A percentile compares a stretch with the other conserved stretches of the same genome.
Evolutionary conservation across 2,329 filamentous ascomycete genomes (phyloP).

Genomic region (Calycina herbarum): DNA sequence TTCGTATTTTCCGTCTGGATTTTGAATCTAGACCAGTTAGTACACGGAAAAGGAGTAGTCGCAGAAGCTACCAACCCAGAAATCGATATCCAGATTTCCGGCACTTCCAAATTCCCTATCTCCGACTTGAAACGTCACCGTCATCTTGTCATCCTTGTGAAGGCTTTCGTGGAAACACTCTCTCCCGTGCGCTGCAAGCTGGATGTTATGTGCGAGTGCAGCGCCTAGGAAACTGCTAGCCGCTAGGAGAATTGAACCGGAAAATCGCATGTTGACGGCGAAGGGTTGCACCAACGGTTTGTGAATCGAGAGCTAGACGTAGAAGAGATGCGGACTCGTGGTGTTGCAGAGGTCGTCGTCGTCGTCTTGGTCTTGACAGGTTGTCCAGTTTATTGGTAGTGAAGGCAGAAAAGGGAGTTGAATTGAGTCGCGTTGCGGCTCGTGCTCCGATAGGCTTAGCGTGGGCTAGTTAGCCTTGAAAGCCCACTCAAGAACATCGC

Average conservation of each 20-base stretch:
- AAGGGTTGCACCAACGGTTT: neutral
- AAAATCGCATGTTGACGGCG: constrained; percentile 36
- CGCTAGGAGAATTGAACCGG: constrained; percentile 33
- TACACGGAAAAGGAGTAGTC: constrained; percentile 8
- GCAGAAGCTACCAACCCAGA: constrained; percentile 73
- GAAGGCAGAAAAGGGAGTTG: constrained; percentile 5
- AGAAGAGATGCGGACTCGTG: neutral
- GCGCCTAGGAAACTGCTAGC: constrained; percentile 47
- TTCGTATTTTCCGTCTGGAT: constrained; percentile 74
- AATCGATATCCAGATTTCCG: constrained; percentile 94
- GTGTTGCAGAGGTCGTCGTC: neutral
- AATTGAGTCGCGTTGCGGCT: constrained; percentile 16
- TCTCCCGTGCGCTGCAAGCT: constrained; percentile 85
- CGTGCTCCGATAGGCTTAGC: constrained; percentile 18
- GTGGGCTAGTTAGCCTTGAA: constrained; percentile 10
- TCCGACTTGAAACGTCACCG: constrained; percentile 96
- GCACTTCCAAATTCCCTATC: constrained; percentile 94
- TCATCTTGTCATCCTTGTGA: constrained; percentile 96
- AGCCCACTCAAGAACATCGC: constrained; percentile 25
- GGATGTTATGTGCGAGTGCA: constrained; percentile 87
- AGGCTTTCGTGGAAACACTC: constrained; percentile 97
- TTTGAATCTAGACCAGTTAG: constrained; percentile 62
- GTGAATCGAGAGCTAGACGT: neutral
- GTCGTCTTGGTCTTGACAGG: constrained; percentile 12
- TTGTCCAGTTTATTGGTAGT: neutral